These are phyloP conservation scores for Yamadazyma insecticola DNA, from an alignment of 805 yeast species.

Conservation along the genomic window DNA sequence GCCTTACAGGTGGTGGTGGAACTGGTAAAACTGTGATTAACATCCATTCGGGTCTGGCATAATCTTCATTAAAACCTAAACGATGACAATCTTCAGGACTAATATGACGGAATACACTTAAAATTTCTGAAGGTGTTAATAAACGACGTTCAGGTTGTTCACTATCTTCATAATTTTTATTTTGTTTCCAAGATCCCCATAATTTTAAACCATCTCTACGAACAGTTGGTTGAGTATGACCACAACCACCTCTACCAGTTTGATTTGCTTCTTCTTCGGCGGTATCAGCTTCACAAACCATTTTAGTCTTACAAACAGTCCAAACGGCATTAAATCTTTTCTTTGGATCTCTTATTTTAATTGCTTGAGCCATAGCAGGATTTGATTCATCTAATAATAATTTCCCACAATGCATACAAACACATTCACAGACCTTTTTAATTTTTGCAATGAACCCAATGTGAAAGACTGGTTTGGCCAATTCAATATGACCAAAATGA, in stretches of 20 bases:
- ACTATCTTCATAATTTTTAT: slow-evolving; percentile 73
- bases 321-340: slow-evolving; percentile 96
- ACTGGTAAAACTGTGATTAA: slow-evolving; percentile 96
- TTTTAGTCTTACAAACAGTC: slow-evolving; percentile 85
- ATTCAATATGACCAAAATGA: slow-evolving; percentile 97
- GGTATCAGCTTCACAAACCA: slow-evolving; percentile 89
- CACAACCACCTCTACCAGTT: slow-evolving; percentile 92
- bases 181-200: slow-evolving; percentile 98
- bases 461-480: slow-evolving; percentile 98
- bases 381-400: slow-evolving; percentile 79
- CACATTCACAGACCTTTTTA: slow-evolving; percentile 92
- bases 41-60: slow-evolving; percentile 99
- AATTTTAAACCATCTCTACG: slow-evolving; percentile 94
- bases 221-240: slow-evolving; percentile 91
- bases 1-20: slow-evolving; percentile 99
- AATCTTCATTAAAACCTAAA: slow-evolving; percentile 90
- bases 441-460: slow-evolving; percentile 94
- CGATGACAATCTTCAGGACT: slow-evolving; percentile 74
- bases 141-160: slow-evolving; percentile 91
- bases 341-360: slow-evolving; percentile 87
- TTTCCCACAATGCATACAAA: slow-evolving; percentile 99
- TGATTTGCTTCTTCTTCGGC: slow-evolving; percentile 34
- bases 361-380: slow-evolving; percentile 79
- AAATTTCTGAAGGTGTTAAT: slow-evolving; percentile 82
- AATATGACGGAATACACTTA: slow-evolving; percentile 89